These are phyloP conservation scores for Boletus edulis DNA, from an alignment of 768 basidiomycete genomes.

Conservation along the genomic window DNA sequence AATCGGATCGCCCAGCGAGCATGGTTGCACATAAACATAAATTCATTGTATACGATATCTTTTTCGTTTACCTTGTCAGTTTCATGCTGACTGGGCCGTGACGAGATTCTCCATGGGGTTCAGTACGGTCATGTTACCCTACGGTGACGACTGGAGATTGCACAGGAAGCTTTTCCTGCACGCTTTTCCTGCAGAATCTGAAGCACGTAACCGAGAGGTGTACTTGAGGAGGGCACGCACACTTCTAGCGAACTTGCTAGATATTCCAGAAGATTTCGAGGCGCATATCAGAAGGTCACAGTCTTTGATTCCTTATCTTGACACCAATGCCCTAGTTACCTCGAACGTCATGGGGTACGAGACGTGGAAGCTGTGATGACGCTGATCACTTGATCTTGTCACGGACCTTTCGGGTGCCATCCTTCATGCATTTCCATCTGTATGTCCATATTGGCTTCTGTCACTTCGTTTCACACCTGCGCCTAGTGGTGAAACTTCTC, in stretches of 20 bases:
- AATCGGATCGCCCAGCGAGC: conserved; percentile 27
- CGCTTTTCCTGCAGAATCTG: conserved; percentile 23
- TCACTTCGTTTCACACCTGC: neutral
- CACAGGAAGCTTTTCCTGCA: conserved; percentile 32
- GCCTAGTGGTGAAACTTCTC: conserved; percentile 21
- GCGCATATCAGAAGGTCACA: conserved; percentile 21
- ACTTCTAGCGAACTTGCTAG: conserved; percentile 22
- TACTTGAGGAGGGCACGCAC: conserved; percentile 18
- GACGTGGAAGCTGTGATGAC: conserved; percentile 16
- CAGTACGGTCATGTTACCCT: conserved; percentile 27
- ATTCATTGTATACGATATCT: conserved; percentile 10
- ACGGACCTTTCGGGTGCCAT: conserved; percentile 19
- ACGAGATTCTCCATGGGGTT: conserved; percentile 28
- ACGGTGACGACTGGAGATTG: conserved; percentile 29
- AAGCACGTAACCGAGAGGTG: conserved; percentile 14
- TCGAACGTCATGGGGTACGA: conserved; percentile 28
- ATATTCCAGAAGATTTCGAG: conserved; percentile 24
- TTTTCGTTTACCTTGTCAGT: neutral
- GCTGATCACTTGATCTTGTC: conserved; percentile 12
- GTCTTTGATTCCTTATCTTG: neutral
- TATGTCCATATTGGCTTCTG: conserved; percentile 2
- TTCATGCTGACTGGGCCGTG: neutral
- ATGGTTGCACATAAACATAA: conserved; percentile 7
- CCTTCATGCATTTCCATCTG: conserved; percentile 24
- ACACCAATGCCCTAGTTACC: conserved; percentile 9